phyloP scores from a whole-genome alignment of 352 stramenopile genomes.

The Phytophthora agathidicida region DNA sequence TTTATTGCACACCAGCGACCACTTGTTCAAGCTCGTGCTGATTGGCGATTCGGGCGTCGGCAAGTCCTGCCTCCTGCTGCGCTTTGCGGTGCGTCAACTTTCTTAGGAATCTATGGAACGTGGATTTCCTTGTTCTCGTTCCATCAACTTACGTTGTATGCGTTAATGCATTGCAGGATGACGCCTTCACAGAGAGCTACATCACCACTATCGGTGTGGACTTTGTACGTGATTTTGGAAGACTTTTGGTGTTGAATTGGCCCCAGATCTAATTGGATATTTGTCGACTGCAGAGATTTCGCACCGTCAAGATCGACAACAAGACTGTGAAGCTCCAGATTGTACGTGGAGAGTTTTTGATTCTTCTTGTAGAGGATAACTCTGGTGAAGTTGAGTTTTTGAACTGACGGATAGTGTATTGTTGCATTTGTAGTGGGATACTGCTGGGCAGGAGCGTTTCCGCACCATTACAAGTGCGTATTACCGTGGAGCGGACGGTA shows the following conservation, averaged over 20 bases:
- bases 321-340: conserved; percentile 99
- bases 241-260: conserved; percentile 1
- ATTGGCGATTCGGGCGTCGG: conserved; percentile 98
- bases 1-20: conserved; percentile 60
- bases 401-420: conserved; percentile 1
- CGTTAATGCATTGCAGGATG: conserved; percentile 64
- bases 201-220: conserved; percentile 96
- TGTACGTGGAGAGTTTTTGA: conserved; percentile 51
- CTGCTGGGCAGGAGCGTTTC: conserved; percentile 98
- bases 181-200: conserved; percentile 98
- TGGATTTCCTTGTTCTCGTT: too few relatives aligned
- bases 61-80: conserved; percentile 98
- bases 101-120: too few relatives aligned
- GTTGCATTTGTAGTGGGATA: conserved; percentile 91
- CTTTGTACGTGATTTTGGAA: conserved; percentile 82
- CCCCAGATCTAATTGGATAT: too few relatives aligned
- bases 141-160: conserved; percentile 6
- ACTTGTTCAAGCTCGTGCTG: conserved; percentile 98
- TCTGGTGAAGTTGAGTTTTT: neutral
- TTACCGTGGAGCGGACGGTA: conserved; percentile 98
- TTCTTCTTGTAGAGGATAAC: neutral
- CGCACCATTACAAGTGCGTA: conserved; percentile 99
- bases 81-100: conserved; percentile 93
- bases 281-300: conserved; percentile 91
- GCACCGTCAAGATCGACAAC: conserved; percentile 98